Percentiles rank a stretch among this genome's conserved stretches.
These are phyloP conservation scores for Pulveroboletus sp. DNA, from an alignment of 768 basidiomycete species.

Conservation along the genomic window DNA sequence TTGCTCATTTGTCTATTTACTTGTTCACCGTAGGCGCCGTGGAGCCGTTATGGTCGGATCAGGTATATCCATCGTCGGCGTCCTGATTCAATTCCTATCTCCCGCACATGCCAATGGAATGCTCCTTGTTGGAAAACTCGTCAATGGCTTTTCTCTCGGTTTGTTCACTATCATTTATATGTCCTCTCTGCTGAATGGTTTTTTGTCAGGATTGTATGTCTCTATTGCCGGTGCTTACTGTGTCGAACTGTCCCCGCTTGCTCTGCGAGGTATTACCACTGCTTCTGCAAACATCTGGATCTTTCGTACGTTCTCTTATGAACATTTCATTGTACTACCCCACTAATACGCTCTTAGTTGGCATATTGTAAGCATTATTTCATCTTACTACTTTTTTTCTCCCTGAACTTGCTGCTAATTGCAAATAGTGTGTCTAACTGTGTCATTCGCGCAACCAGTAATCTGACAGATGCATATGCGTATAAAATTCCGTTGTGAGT, in stretches of 20 bases:
- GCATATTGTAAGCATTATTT: slow-evolving; percentile 19
- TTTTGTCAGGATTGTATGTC: slow-evolving; percentile 18
- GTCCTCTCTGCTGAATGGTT: background rate
- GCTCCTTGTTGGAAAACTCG: slow-evolving; percentile 25
- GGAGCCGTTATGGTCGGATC: slow-evolving; percentile 22
- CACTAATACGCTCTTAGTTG: slow-evolving; percentile 11
- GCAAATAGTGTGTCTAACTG: slow-evolving; percentile 22
- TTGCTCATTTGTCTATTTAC: background rate
- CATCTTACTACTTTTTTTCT: background rate
- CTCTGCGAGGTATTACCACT: slow-evolving; percentile 24
- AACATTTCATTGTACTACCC: background rate
- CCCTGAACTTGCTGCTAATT: background rate
- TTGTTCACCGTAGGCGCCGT: slow-evolving; percentile 16
- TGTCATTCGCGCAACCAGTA: slow-evolving; percentile 22
- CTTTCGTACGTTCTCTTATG: slow-evolving; percentile 11
- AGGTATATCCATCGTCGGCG: slow-evolving; percentile 18
- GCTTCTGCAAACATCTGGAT: slow-evolving; percentile 27
- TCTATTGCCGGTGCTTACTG: slow-evolving; percentile 24
- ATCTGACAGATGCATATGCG: slow-evolving; percentile 16
- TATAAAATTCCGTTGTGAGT: slow-evolving; percentile 29
- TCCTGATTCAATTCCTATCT: slow-evolving; percentile 22
- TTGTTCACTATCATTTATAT: background rate
- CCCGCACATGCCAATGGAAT: slow-evolving; percentile 22
- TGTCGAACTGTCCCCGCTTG: slow-evolving; percentile 28
- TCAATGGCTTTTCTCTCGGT: slow-evolving; percentile 28